Evolutionary conservation across 495 filamentous ascomycete genomes (phyloP), one percentile per base, ranked within the genome.

Genomic region (Penicillium antarcticum): DNA sequence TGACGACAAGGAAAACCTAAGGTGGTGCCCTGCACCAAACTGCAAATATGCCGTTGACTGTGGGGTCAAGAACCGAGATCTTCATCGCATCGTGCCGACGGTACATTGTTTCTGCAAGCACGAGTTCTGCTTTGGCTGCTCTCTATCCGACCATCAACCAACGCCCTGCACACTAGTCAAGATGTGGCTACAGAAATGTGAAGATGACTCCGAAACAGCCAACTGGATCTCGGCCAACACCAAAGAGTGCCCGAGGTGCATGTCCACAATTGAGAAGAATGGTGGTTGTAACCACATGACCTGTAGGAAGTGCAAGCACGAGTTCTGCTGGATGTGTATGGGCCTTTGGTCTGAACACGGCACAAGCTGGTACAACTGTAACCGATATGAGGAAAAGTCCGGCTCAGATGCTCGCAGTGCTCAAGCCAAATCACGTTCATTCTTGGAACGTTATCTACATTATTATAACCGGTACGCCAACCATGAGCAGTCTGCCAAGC

Each of bases 281-380:
- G 94, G 94, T 14, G 94, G 94, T 5, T 98, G 94, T 72, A 98
- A 98, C 76, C 94, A 98, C 65, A 98, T 98, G 94, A 98, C 94
- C 0, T 98, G 94, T 69, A 82, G 94, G 39, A 98, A 98, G 70
- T 98, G 94, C 76, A 92, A 94, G 61, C 87, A 97, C 64, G 94
- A 98, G 67, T 98, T 98, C 62, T 98, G 94, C 75, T 98, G 94
- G 94, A 97, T 98, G 84, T 98, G 94, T 68, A 98, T 98, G 94
- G 94, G 94, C 1, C 75, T 95, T 8, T 98, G 94, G 94, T 91
- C 90, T 1, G 94, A 98, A 67, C 94, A 98, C 62, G 94, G 94
- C 49, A 97, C 94, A n/a, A 96, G 91, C 72, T 98, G 94, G 94
- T 98, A 98, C 72, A 98, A 96, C 67, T 98, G 94, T 80, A 98